Conservation (phyloP, 202 grass and related monocot species). For the Musa balbisiana region DNA sequence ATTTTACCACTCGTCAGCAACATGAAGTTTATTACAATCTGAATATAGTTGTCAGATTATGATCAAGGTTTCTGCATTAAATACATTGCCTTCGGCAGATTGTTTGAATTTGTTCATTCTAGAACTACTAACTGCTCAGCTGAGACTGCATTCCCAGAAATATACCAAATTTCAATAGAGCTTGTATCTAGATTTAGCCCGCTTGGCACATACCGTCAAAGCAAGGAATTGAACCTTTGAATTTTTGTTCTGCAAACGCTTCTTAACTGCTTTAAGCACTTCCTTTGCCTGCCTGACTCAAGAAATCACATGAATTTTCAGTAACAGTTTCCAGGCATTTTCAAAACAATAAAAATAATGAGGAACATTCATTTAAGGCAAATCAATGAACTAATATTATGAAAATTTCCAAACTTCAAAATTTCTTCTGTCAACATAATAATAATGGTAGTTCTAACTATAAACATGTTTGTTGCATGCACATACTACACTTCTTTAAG, state of each 20-base stretch:
- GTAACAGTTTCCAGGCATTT: not conserved
- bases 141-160: not conserved
- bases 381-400: not conserved
- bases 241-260: conserved; percentile 74
- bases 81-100: not conserved
- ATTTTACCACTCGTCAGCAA: too few relatives aligned
- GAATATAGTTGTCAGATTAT: too few relatives aligned
- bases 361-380: not conserved
- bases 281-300: conserved; percentile 83
- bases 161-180: too few relatives aligned
- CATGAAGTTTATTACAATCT: too few relatives aligned
- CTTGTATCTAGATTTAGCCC: not conserved
- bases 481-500: not conserved
- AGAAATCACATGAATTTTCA: conserved; percentile 5
- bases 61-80: too few relatives aligned
- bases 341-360: not conserved
- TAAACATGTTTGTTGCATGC: not conserved
- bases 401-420: not conserved
- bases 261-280: conserved; percentile 73
- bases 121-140: not conserved
- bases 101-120: not conserved
- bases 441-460: not conserved
- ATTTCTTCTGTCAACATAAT: not conserved
- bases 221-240: conserved; percentile 71
- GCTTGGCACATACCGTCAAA: conserved; percentile 43